Evolutionary conservation across 352 stramenopile species (phyloP).

Genomic region (Aphanomyces astaci): DNA sequence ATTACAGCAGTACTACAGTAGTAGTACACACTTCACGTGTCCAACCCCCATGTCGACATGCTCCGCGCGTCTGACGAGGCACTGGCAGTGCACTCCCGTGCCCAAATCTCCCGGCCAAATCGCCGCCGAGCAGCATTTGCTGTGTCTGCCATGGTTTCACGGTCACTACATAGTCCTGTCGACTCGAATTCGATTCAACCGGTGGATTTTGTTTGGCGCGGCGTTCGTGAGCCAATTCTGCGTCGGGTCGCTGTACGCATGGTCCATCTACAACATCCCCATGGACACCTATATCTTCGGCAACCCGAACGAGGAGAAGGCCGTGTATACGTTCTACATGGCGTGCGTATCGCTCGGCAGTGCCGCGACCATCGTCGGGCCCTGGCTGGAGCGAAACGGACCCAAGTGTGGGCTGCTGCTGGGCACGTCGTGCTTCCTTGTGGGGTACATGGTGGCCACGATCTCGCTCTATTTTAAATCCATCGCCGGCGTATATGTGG

Average conservation of each 20-base stretch:
- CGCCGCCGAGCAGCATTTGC: constrained; percentile 43
- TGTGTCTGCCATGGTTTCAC: constrained; percentile 26
- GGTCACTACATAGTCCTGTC: background rate
- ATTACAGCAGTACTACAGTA: too few species aligned
- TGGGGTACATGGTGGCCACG: constrained; percentile 45
- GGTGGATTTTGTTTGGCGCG: constrained; percentile 58
- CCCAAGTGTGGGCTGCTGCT: constrained; percentile 35
- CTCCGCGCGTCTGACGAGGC: too few species aligned
- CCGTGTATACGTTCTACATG: constrained; percentile 62
- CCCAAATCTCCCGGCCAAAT: constrained; percentile 38
- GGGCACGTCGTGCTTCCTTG: constrained; percentile 39
- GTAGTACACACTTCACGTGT: too few species aligned
- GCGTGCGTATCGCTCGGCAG: constrained; percentile 45
- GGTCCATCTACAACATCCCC: constrained; percentile 60
- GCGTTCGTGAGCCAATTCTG: constrained; percentile 55
- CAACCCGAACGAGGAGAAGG: constrained; percentile 38
- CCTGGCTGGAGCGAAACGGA: constrained; percentile 49
- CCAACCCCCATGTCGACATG: too few species aligned
- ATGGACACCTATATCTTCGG: constrained; percentile 45
- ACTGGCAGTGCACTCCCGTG: constrained; percentile 44
- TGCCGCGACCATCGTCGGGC: constrained; percentile 41
- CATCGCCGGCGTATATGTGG: constrained; percentile 46
- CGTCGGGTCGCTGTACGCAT: constrained; percentile 62
- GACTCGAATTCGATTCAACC: constrained; percentile 32
- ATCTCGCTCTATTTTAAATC: constrained; percentile 42